Conservation (phyloP, 805 yeast genomes). For the Torulaspora quercuum region DNA sequence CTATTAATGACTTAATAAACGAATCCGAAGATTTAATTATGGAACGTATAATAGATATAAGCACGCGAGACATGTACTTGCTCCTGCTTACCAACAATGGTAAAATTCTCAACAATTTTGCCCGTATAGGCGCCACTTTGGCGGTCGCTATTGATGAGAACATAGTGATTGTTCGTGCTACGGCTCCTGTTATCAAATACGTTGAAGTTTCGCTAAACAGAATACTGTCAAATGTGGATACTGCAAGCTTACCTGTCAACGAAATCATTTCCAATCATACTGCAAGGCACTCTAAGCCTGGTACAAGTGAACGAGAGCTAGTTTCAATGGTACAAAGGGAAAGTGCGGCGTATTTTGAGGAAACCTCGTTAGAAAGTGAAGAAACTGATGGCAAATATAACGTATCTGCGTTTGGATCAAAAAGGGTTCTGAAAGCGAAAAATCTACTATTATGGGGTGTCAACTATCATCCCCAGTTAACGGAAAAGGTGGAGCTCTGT, state of each 20-base stretch:
- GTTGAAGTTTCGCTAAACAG: conserved; percentile 32
- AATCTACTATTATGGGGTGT: conserved; percentile 28
- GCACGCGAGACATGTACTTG: conserved; percentile 28
- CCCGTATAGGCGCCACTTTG: conserved; percentile 31
- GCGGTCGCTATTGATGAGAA: conserved; percentile 31
- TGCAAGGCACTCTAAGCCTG: conserved; percentile 9
- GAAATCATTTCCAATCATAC: conserved; percentile 21
- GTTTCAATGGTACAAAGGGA: conserved; percentile 25
- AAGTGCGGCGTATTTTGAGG: conserved; percentile 24
- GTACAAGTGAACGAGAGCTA: conserved; percentile 13
- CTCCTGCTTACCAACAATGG: conserved; percentile 34
- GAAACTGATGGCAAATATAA: conserved; percentile 16
- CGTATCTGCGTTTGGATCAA: conserved; percentile 32
- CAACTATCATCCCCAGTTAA: conserved; percentile 22
- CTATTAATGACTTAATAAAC: conserved; percentile 17
- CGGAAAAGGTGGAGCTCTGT: conserved; percentile 12
- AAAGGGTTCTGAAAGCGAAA: conserved; percentile 27
- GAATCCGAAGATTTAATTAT: conserved; percentile 25
- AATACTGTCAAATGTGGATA: conserved; percentile 28
- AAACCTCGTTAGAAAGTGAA: conserved; percentile 7
- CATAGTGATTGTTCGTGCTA: conserved; percentile 27
- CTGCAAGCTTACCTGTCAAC: conserved; percentile 17
- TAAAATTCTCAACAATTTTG: conserved; percentile 32
- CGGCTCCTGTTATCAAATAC: conserved; percentile 27
- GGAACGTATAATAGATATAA: conserved; percentile 25